Percentiles rank a stretch among this genome's conserved stretches.
phyloP scores from a whole-genome alignment of 2,329 filamentous ascomycete genomes.

The Exophiala aquamarina region DNA sequence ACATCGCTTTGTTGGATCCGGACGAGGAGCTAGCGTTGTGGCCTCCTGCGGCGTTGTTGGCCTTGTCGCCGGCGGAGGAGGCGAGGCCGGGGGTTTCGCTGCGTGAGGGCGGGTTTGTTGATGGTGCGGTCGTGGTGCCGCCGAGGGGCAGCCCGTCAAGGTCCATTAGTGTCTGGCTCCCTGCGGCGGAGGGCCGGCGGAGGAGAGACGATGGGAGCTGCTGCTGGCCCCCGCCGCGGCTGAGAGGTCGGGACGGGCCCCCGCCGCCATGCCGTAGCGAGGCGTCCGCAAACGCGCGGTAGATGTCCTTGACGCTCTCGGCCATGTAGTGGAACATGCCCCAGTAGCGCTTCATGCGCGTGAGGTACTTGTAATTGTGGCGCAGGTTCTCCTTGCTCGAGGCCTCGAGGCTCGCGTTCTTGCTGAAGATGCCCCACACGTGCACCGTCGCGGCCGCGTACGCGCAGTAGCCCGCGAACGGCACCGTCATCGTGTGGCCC shows the following conservation, averaged over 20 bases:
- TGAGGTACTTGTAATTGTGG: slow-evolving; percentile 84
- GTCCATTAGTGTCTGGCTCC: slow-evolving; percentile 18
- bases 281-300: slow-evolving; percentile 80
- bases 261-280: slow-evolving; percentile 37
- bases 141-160: slow-evolving; percentile 2
- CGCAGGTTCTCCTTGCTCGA: slow-evolving; percentile 80
- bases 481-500: slow-evolving; percentile 77
- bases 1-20: slow-evolving; percentile 46
- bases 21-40: slow-evolving; percentile 30
- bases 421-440: slow-evolving; percentile 86
- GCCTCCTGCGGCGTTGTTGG: slow-evolving; percentile 1
- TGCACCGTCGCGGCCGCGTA: slow-evolving; percentile 95
- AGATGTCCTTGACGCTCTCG: slow-evolving; percentile 87
- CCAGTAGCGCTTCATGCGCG: slow-evolving; percentile 97
- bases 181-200: slow-evolving; percentile 4
- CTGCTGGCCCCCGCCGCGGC: not conserved
- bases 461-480: slow-evolving; percentile 92
- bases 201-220: not conserved
- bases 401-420: slow-evolving; percentile 71
- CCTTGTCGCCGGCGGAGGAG: slow-evolving; percentile 1
- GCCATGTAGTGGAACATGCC: slow-evolving; percentile 98
- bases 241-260: not conserved
- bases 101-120: slow-evolving; percentile 19
- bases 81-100: slow-evolving; percentile 14
- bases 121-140: not conserved